Evolutionary conservation across 352 stramenopile genomes (phyloP).

Genomic region (Stephanocyclus meneghinianus): DNA sequence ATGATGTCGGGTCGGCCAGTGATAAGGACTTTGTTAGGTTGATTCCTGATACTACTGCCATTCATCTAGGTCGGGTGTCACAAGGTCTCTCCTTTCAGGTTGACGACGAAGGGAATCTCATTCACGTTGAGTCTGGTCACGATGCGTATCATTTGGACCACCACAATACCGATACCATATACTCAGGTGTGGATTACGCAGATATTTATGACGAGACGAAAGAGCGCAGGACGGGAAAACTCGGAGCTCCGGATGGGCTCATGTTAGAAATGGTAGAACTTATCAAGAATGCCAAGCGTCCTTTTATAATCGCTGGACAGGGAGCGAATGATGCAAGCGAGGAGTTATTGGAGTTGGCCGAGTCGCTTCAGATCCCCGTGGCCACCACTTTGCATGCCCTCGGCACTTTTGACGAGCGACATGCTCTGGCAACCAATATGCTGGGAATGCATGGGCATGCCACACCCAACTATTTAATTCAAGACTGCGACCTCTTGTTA

Average conservation of each 20-base stretch:
- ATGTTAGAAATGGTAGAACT: slow-evolving; percentile 82
- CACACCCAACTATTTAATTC: slow-evolving; percentile 94
- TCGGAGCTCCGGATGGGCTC: slow-evolving; percentile 44
- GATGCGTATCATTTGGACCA: slow-evolving; percentile 74
- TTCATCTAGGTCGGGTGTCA: slow-evolving; percentile 69
- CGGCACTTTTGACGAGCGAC: slow-evolving; percentile 91
- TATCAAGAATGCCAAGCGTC: slow-evolving; percentile 93
- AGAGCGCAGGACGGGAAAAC: slow-evolving; percentile 53
- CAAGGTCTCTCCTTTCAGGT: slow-evolving; percentile 73
- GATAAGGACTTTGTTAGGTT: slow-evolving; percentile 51
- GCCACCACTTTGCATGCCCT: slow-evolving; percentile 92
- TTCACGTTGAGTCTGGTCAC: slow-evolving; percentile 47
- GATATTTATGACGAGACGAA: slow-evolving; percentile 49
- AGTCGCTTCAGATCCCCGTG: slow-evolving; percentile 92
- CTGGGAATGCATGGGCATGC: slow-evolving; percentile 95
- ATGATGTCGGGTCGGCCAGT: slow-evolving; percentile 9
- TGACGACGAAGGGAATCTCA: slow-evolving; percentile 40
- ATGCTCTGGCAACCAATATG: slow-evolving; percentile 93
- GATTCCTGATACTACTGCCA: slow-evolving; percentile 50
- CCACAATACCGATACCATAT: slow-evolving; percentile 65
- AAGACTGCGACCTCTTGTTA: slow-evolving; percentile 92
- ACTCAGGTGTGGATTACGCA: slow-evolving; percentile 40
- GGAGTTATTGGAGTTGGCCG: slow-evolving; percentile 89
- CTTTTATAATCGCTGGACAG: slow-evolving; percentile 92
- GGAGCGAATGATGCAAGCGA: slow-evolving; percentile 86